Evolutionary conservation across 169 alveolate genomes (phyloP).

Genomic region (Cryptosporidium meleagridis): DNA sequence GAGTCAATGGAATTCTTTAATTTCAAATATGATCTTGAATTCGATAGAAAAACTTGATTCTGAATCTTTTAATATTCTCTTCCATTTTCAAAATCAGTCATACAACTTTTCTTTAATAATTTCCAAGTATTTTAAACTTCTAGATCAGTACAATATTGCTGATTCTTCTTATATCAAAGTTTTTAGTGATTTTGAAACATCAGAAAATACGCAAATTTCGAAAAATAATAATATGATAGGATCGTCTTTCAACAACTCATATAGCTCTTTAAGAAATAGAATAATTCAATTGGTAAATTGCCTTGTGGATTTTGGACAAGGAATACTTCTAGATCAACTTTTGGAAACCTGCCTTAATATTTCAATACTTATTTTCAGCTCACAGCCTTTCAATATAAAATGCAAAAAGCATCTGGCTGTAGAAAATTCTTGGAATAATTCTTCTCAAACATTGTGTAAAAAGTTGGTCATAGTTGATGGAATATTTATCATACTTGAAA

Average conservation of each 20-base stretch:
- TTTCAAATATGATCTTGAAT: conserved; percentile 6
- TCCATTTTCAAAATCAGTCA: not conserved
- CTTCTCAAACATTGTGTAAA: not conserved
- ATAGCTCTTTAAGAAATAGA: conserved; percentile 6
- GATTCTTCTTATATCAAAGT: not conserved
- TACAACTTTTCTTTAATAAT: not conserved
- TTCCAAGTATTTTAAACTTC: conserved; percentile 11
- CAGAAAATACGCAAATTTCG: not conserved
- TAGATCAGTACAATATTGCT: conserved; percentile 20
- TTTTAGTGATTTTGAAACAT: not conserved
- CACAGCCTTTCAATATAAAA: conserved; percentile 14
- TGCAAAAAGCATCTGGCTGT: not conserved
- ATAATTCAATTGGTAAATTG: not conserved
- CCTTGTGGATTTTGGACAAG: conserved; percentile 27
- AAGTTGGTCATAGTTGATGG: conserved; percentile 10
- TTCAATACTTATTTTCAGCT: conserved; percentile 14
- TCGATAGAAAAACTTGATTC: not conserved
- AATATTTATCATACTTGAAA: conserved; percentile 17
- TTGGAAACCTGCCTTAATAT: conserved; percentile 22
- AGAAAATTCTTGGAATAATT: not conserved
- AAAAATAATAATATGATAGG: not conserved
- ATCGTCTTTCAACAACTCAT: conserved; percentile 7
- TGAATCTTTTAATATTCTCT: not conserved
- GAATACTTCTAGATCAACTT: not conserved
- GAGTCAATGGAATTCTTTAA: conserved; percentile 24